A percentile compares a stretch with the other conserved stretches of the same genome.
phyloP scores from a whole-genome alignment of 2,329 filamentous ascomycete species.

The Cercospora beticola region DNA sequence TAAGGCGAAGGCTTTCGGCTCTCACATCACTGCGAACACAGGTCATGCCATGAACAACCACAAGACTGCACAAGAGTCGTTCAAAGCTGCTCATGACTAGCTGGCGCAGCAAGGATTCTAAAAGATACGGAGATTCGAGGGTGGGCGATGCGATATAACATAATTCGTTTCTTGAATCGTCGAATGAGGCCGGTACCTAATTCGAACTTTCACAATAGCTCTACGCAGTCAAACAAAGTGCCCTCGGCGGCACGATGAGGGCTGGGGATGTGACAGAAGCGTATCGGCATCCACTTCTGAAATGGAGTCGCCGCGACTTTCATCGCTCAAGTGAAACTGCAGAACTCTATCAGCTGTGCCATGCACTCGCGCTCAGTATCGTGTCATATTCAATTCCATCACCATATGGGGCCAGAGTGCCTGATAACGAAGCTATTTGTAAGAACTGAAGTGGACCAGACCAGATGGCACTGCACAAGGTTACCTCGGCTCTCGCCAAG shows the following conservation, averaged over 20 bases:
- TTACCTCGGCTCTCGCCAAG: slow-evolving; percentile 4
- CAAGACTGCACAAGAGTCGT: not conserved
- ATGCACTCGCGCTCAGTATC: not conserved
- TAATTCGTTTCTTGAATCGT: not conserved
- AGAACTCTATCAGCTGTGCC: not conserved
- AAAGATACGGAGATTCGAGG: not conserved
- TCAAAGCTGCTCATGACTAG: not conserved
- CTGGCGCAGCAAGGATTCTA: not conserved
- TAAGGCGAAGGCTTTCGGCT: not conserved
- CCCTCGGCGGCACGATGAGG: too few species aligned
- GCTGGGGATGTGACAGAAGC: not conserved
- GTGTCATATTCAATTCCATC: not conserved
- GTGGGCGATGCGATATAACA: not conserved
- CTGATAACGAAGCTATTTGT: not conserved
- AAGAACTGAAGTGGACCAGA: not conserved
- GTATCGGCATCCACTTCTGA: not conserved
- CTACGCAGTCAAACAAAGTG: not conserved
- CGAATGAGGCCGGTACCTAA: not conserved
- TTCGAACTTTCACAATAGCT: not conserved
- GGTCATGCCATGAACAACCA: not conserved
- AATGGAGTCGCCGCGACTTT: not conserved
- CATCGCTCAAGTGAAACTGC: not conserved
- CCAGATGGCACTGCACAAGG: not conserved
- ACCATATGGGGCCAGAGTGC: not conserved
- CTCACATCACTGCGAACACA: not conserved